Evolutionary conservation across 108 stramenopile genomes (phyloP), one percentile per base, ranked within the genome.

Genomic region (Aurantiochytrium sp.): DNA sequence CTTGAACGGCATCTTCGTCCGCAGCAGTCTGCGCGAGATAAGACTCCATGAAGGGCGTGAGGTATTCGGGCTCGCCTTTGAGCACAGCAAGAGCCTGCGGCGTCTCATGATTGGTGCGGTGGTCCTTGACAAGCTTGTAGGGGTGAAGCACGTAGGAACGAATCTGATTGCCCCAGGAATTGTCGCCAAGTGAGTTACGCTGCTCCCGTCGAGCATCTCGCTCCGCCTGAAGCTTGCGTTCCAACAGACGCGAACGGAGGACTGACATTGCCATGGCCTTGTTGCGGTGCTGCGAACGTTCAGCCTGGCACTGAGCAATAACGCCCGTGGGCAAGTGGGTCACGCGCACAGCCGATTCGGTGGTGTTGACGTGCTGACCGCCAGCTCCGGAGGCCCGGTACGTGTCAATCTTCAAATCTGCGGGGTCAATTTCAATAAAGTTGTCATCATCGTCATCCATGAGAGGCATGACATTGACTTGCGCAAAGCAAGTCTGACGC

Each of bases 281-380:
- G 90, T 99, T 99, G 73, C 96, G 96, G 90, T 98, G 97, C 90
- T 99, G 99, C 51, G 96, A 96, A 45, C 99, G 94, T 89, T 98
- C 98, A 87, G 98, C 98, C 92, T 99, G 99, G 76, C 97, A 98
- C 64, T 94, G 92, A 5, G 97, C 98, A 18, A 96, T 96, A 4
- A 97, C 96, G 28, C 97, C 97, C 18, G 99, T 98, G 45, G 99
- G 99, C 25, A 98, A 92, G 90, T 99, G 99, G 4, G 99, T 99
- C 19, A 98, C 90, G 18, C 99, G 95, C 8, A 99, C 97, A 43
- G 99, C 99, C 73, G 96, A 96, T 51, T 99, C 97, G 16, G 99
- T 99, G 18, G 98, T 99, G 91, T 98, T 99, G 28, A 99, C 99
- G 91, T 98, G 97, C 93, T 99, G 99, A 16, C 99, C 99, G 12